Conservation (phyloP, 1,284 basidiomycete genomes). For the Mycena citricolor region DNA sequence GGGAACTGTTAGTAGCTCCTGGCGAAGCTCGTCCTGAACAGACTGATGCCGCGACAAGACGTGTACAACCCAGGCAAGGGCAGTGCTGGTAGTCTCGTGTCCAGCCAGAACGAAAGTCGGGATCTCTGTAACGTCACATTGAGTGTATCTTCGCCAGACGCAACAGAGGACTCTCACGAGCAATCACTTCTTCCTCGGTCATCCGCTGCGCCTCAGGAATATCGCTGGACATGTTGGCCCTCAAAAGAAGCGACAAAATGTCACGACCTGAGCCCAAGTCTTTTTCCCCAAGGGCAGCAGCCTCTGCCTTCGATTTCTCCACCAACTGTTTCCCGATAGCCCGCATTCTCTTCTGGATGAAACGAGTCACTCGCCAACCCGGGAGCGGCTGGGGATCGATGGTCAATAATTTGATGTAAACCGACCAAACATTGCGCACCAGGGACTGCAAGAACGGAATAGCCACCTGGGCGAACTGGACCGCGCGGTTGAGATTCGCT, state of each 20-base stretch:
- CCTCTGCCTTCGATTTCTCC: slow-evolving; percentile 36
- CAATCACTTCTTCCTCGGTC: not conserved
- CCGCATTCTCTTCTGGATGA: slow-evolving; percentile 19
- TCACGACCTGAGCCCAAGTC: not conserved
- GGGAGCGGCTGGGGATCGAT: slow-evolving; percentile 1
- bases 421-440: not conserved
- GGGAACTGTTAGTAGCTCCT: slow-evolving; percentile 54
- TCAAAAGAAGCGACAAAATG: slow-evolving; percentile 6
- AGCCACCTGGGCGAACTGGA: not conserved
- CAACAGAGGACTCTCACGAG: slow-evolving; percentile 24
- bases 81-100: slow-evolving; percentile 71
- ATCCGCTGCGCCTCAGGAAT: not conserved
- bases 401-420: not conserved
- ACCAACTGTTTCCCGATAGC: slow-evolving; percentile 47
- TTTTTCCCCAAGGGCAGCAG: slow-evolving; percentile 19
- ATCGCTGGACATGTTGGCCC: slow-evolving; percentile 1
- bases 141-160: too few species aligned
- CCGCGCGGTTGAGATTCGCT: not conserved
- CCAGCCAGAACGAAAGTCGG: slow-evolving; percentile 66
- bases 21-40: slow-evolving; percentile 66
- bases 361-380: not conserved
- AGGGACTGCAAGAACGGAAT: slow-evolving; percentile 6
- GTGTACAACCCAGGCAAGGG: slow-evolving; percentile 60
- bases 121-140: slow-evolving; percentile 42
- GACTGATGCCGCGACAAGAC: slow-evolving; percentile 54